These are phyloP conservation scores for Fusarium nanum DNA, from an alignment of 2,329 filamentous ascomycete genomes.

Conservation along the genomic window DNA sequence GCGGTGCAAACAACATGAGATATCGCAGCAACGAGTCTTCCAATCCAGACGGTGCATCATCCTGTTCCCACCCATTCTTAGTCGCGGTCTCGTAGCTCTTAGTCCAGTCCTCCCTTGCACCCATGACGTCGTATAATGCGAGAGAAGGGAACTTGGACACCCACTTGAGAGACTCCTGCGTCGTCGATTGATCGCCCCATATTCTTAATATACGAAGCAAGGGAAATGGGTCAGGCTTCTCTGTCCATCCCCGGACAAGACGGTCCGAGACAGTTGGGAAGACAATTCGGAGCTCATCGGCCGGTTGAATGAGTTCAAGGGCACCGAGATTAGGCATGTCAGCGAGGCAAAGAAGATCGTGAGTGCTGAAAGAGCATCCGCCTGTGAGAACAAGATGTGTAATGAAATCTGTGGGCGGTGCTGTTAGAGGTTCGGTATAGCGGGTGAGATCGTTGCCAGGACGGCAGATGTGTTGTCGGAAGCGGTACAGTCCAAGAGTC, in stretches of 20 bases:
- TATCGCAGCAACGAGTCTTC: slow-evolving; percentile 52
- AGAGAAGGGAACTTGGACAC: slow-evolving; percentile 58
- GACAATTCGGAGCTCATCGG: slow-evolving; percentile 41
- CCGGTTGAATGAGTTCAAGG: slow-evolving; percentile 59
- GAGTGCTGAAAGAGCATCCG: slow-evolving; percentile 50
- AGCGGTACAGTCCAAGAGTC: slow-evolving; percentile 54
- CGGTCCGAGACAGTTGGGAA: slow-evolving; percentile 59
- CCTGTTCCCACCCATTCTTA: slow-evolving; percentile 52
- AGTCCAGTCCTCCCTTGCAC: slow-evolving; percentile 53
- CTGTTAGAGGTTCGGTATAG: slow-evolving; percentile 55
- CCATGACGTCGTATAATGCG: slow-evolving; percentile 58
- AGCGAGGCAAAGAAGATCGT: slow-evolving; percentile 56
- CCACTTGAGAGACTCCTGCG: slow-evolving; percentile 55
- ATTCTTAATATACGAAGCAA: slow-evolving; percentile 60
- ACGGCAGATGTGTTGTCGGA: slow-evolving; percentile 54
- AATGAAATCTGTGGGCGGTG: slow-evolving; percentile 54
- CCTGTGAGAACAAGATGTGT: slow-evolving; percentile 56
- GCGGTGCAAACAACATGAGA: slow-evolving; percentile 51
- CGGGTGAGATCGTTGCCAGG: slow-evolving; percentile 50
- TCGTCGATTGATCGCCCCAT: slow-evolving; percentile 56
- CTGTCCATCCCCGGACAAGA: slow-evolving; percentile 60
- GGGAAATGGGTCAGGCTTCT: slow-evolving; percentile 57
- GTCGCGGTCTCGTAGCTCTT: slow-evolving; percentile 39
- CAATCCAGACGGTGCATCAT: slow-evolving; percentile 37
- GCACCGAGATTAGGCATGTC: slow-evolving; percentile 60